phyloP scores from a whole-genome alignment of 768 basidiomycete genomes.

The Tylopilus sp. region DNA sequence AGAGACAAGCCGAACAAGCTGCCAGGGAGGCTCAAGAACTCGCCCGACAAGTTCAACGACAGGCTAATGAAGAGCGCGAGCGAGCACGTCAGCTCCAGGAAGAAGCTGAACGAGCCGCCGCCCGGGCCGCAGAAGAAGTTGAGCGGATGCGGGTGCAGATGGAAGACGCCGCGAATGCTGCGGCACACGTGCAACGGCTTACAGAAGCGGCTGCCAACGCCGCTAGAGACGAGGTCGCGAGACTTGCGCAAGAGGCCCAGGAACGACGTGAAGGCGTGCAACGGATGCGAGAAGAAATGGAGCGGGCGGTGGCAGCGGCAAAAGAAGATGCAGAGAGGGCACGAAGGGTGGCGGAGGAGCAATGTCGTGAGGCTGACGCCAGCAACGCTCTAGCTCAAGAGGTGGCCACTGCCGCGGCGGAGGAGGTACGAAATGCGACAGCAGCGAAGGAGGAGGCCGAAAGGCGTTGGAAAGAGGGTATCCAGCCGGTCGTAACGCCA shows the following conservation, averaged over 20 bases:
- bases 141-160: constrained; percentile 9
- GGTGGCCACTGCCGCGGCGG: constrained; percentile 5
- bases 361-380: constrained; percentile 15
- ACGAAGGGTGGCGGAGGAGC: constrained; percentile 18
- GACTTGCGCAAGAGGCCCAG: neutral
- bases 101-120: neutral
- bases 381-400: constrained; percentile 10
- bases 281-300: neutral
- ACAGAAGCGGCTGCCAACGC: constrained; percentile 2
- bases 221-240: constrained; percentile 6
- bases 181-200: constrained; percentile 1
- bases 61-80: constrained; percentile 12
- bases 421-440: constrained; percentile 12
- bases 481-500: constrained; percentile 19
- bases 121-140: constrained; percentile 7
- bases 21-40: constrained; percentile 6
- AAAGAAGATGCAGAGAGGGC: constrained; percentile 12
- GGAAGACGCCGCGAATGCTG: neutral
- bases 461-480: constrained; percentile 17
- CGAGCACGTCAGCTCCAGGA: constrained; percentile 7
- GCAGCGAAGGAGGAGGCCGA: constrained; percentile 16
- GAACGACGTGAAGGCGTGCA: neutral
- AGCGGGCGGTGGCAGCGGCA: constrained; percentile 9
- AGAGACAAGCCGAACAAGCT: neutral
- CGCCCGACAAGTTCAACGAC: no score